Base-by-base conservation (phyloP, 345 rosid genomes). In the Camelina laxa region DNA sequence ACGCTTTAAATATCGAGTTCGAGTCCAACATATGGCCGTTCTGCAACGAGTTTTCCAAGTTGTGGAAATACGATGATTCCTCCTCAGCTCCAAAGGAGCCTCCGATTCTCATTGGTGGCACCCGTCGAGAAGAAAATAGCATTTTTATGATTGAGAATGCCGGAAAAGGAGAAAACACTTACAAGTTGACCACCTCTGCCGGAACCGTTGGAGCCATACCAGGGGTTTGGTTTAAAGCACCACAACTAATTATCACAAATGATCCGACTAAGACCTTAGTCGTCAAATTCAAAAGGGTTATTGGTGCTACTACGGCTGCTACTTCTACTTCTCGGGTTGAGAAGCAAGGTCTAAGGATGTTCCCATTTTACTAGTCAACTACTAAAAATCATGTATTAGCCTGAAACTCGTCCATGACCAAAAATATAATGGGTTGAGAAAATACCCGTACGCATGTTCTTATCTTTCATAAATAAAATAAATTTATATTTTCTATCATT, bases 351-450 rank as follows among this genome's bases (percentile, higher is more conserved):
- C 54, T 59, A 22, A 36, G 45, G 60, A 58, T 75, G 73, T 75
- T 74, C 41, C 78, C 72, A 0, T 65, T 44, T 59, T 56, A 65
- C 58, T 65, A 65, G 10, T 74, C 72, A 21, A 47, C 42, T 33
- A 16, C 1, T 27, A 4, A n/a, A 27, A 11, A 30, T 45, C 45
- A 33, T 14, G 55, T 42, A n/a, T n/a, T n/a, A 21, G 45, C 70
- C 36, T 44, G 56, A 42, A 56, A 54, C 70, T 73, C 35, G 55
- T 73, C 77, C 69, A 38, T 60, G 75, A 19, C 60, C 16, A 27
- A 24, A 72, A 15, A 53, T 72, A 72, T 72, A 72, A 72, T 16
- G 76, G 61, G 69, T 72, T 72, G 75, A 61, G 61, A 62, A 4
- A 39, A 61, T 50, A 61, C 60, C 60, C 30, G 12, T 36, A 20